Conservation (phyloP, 306 rosid species). For the Sphenostylis stenocarpa region DNA sequence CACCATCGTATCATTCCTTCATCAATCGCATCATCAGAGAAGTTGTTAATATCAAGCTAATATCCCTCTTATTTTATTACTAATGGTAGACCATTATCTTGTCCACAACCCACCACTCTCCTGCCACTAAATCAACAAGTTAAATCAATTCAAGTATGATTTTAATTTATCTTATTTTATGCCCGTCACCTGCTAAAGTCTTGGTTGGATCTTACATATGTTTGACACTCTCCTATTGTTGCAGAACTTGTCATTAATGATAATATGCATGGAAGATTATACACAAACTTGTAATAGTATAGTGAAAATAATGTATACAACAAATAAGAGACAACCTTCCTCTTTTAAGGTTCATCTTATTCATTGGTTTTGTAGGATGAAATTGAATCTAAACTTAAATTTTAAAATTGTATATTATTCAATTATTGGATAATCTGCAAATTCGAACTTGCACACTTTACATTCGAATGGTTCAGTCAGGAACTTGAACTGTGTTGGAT, state of each 20-base stretch:
- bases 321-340: no score
- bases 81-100: constrained; percentile 58
- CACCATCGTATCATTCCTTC: constrained; percentile 47
- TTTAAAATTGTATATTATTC: no score
- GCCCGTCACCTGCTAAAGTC: not conserved
- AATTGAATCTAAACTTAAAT: no score
- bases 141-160: constrained; percentile 28
- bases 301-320: no score
- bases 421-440: no score
- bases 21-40: constrained; percentile 22
- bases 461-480: no score
- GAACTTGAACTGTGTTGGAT: no score
- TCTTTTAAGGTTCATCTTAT: no score
- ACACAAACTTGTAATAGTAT: no score
- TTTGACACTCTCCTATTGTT: constrained; percentile 30
- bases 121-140: constrained; percentile 13
- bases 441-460: no score
- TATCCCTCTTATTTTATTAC: constrained; percentile 13
- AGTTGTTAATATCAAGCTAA: constrained; percentile 29
- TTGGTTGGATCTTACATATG: constrained; percentile 36
- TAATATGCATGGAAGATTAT: not conserved
- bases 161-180: not conserved
- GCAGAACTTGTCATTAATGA: constrained; percentile 22
- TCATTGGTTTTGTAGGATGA: no score
- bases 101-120: constrained; percentile 27